These are phyloP conservation scores for Dothistroma pini DNA, from an alignment of 2,329 filamentous ascomycete genomes.

Conservation along the genomic window DNA sequence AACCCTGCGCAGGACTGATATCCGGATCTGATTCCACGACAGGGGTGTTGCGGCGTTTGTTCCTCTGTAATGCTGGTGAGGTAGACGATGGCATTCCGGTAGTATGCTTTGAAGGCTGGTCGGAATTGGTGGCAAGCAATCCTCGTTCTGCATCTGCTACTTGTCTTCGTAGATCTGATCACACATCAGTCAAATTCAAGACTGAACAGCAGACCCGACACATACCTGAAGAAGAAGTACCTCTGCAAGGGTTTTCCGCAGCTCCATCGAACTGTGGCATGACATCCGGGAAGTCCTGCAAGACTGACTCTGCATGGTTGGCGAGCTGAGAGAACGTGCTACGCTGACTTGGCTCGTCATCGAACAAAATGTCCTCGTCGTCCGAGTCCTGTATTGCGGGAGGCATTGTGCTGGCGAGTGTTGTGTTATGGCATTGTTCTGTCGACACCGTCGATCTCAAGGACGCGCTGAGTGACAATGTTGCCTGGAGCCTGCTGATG, in stretches of 20 bases:
- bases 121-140: slow-evolving; percentile 21
- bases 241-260: not conserved
- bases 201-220: not conserved
- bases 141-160: slow-evolving; percentile 21
- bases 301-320: not conserved
- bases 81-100: slow-evolving; percentile 10
- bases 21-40: slow-evolving; percentile 4
- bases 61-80: slow-evolving; percentile 19
- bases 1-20: slow-evolving; percentile 10
- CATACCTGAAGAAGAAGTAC: slow-evolving; percentile 9
- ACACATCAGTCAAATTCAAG: not conserved
- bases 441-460: not conserved
- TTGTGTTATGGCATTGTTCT: not conserved
- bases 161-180: slow-evolving; percentile 3
- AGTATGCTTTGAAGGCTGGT: slow-evolving; percentile 9
- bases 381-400: slow-evolving; percentile 12
- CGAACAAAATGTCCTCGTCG: slow-evolving; percentile 7
- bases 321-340: slow-evolving; percentile 8
- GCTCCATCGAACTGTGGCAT: not conserved
- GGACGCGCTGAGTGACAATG: slow-evolving; percentile 1
- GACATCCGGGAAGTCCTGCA: not conserved
- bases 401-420: slow-evolving; percentile 10
- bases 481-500: not conserved
- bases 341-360: slow-evolving; percentile 6
- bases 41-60: slow-evolving; percentile 23